Evolutionary conservation across 306 rosid species (phyloP).

Genomic region (Sphenostylis stenocarpa): DNA sequence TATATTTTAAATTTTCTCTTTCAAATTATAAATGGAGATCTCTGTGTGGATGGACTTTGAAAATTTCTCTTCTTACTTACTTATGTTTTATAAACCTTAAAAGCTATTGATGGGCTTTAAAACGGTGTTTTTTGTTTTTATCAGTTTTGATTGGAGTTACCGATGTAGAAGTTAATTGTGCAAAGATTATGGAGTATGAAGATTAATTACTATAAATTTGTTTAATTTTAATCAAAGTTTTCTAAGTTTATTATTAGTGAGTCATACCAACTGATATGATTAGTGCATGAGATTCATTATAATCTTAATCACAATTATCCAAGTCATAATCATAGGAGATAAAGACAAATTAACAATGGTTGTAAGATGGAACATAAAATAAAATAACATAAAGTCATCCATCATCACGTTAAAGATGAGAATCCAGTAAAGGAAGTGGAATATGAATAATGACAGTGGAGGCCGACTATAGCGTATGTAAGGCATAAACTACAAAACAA

Average conservation of each 20-base stretch:
- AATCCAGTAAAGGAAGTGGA: slow-evolving; percentile 23
- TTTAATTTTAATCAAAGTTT: no score
- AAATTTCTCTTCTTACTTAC: not conserved
- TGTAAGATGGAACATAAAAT: not conserved
- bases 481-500: slow-evolving; percentile 11
- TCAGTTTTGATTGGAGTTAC: not conserved
- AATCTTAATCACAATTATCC: not conserved
- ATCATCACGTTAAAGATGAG: slow-evolving; percentile 26
- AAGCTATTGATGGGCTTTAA: no score
- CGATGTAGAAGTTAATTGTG: not conserved
- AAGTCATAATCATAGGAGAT: not conserved
- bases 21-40: no score
- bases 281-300: not conserved
- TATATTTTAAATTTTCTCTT: no score
- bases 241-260: not conserved
- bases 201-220: no score
- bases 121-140: not conserved
- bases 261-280: not conserved
- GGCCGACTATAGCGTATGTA: not conserved
- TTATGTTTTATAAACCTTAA: no score
- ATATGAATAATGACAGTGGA: slow-evolving; percentile 37
- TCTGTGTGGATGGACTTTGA: no score
- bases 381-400: not conserved
- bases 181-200: no score
- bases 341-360: not conserved